phyloP scores from a whole-genome alignment of 2,329 filamentous ascomycete species.

The Arthrocladium fulminans region DNA sequence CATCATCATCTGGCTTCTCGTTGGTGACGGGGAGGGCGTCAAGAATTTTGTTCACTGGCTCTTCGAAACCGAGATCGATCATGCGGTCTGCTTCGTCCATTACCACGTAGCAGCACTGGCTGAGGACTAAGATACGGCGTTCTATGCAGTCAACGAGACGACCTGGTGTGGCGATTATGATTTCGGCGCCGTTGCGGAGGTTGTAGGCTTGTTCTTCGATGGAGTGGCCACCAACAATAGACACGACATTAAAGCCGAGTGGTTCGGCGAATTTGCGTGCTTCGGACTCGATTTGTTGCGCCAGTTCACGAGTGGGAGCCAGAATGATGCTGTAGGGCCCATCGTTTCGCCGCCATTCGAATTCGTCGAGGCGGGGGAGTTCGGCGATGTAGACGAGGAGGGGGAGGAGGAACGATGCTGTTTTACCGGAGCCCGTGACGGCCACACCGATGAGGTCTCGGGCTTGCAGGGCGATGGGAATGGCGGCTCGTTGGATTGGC shows the following conservation, averaged over 20 bases:
- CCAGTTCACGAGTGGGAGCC: slow-evolving; percentile 91
- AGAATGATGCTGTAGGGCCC: slow-evolving; percentile 96
- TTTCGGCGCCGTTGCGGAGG: slow-evolving; percentile 85
- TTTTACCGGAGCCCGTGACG: slow-evolving; percentile 97
- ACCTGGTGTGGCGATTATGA: slow-evolving; percentile 96
- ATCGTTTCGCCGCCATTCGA: slow-evolving; percentile 79
- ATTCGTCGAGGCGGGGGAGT: slow-evolving; percentile 72
- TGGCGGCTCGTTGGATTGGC: slow-evolving; percentile 85
- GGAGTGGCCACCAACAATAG: slow-evolving; percentile 94
- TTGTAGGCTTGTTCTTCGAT: slow-evolving; percentile 89
- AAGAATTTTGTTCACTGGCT: slow-evolving; percentile 93
- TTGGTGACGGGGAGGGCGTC: slow-evolving; percentile 86
- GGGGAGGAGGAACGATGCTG: slow-evolving; percentile 85
- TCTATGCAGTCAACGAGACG: slow-evolving; percentile 97
- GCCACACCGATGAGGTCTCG: slow-evolving; percentile 97
- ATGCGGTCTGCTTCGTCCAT: slow-evolving; percentile 99
- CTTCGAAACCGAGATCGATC: slow-evolving; percentile 97
- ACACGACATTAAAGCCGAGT: slow-evolving; percentile 87
- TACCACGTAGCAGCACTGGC: slow-evolving; percentile 96
- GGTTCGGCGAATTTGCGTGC: slow-evolving; percentile 85
- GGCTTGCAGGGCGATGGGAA: slow-evolving; percentile 85
- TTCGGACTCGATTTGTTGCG: slow-evolving; percentile 93
- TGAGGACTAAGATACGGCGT: slow-evolving; percentile 76
- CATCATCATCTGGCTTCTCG: slow-evolving; percentile 89
- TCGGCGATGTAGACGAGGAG: slow-evolving; percentile 90